Evolutionary conservation across 2,329 filamentous ascomycete genomes (phyloP), one percentile per base, ranked within the genome.

Genomic region (Pseudocercospora musae): DNA sequence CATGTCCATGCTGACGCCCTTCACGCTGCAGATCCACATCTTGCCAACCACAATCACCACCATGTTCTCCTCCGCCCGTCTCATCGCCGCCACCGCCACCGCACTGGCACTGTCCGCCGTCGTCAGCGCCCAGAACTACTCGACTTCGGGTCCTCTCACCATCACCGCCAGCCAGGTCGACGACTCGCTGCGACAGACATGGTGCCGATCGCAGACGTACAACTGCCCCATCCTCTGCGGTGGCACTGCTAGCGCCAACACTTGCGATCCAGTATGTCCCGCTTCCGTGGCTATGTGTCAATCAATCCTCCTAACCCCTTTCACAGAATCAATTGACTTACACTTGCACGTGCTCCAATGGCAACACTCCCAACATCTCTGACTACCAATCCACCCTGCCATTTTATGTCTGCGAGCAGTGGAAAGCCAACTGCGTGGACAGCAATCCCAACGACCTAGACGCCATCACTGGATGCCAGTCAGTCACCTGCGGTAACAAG

Each of bases 191-290:
- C 77, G 76, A 66, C 67, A 75, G 71, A 67, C 77, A 61, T 89
- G 85, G 85, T 89, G 87, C 73, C 74, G 75, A 58, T 84, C 80
- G 66, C 78, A 89, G 77, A 76, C 76, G 64, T 85, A 86, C 75
- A 81, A 81, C 49, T 89, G 87, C 77, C 84, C 83, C 15, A 73
- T 80, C 62, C 80, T 89, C 66, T 89, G 87, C 76, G 80, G 80
- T 62, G 73, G 81, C 65, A 71, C 74, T 66, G 76, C 79, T 67
- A 75, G 72, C 64, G 70, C 72, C 66, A 88, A 88, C 78, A 75
- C 71, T 54, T 89, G 87, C 73, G 79, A 85, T 65, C 49, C 76
- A 37, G 87, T 89, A 81, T 18, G 42, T 10, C 18, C 48, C n/a
- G 44, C 52, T 13, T 21, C 8, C 9, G 1, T 11, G 2, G 8